phyloP scores from a whole-genome alignment of 768 basidiomycete genomes.

The Cantharellus anzutake region DNA sequence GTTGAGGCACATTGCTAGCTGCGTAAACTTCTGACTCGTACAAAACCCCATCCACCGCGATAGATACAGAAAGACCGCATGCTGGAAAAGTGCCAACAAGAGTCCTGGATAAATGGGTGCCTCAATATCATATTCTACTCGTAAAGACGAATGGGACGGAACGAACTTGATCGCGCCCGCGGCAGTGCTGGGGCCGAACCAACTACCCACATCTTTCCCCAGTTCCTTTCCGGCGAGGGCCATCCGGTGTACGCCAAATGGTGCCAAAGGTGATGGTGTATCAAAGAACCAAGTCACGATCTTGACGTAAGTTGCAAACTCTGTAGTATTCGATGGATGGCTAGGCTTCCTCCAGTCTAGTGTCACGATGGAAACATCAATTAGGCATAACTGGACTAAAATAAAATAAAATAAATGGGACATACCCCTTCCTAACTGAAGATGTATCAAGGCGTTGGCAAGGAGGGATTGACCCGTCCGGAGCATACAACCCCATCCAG shows the following conservation, averaged over 20 bases:
- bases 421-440: conserved; percentile 59
- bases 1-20: conserved; percentile 29
- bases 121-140: not conserved
- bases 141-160: not conserved
- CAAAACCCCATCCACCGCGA: conserved; percentile 65
- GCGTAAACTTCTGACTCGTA: conserved; percentile 75
- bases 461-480: conserved; percentile 71
- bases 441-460: conserved; percentile 57
- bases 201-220: conserved; percentile 88
- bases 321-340: conserved; percentile 34
- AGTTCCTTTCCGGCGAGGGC: conserved; percentile 86
- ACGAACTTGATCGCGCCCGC: conserved; percentile 83
- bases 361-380: not conserved
- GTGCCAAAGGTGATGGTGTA: conserved; percentile 60
- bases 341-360: conserved; percentile 76
- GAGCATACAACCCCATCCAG: conserved; percentile 88
- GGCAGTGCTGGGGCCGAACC: conserved; percentile 98
- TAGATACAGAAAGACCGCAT: conserved; percentile 59
- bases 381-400: not conserved
- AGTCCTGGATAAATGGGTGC: conserved; percentile 24
- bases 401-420: no score
- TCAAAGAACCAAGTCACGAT: conserved; percentile 93
- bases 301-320: conserved; percentile 74
- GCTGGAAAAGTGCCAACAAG: conserved; percentile 66
- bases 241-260: conserved; percentile 94